A percentile compares a stretch with the other conserved stretches of the same genome.
Evolutionary conservation across 345 rosid species (phyloP).

Genomic region (Arabis hirsuta): DNA sequence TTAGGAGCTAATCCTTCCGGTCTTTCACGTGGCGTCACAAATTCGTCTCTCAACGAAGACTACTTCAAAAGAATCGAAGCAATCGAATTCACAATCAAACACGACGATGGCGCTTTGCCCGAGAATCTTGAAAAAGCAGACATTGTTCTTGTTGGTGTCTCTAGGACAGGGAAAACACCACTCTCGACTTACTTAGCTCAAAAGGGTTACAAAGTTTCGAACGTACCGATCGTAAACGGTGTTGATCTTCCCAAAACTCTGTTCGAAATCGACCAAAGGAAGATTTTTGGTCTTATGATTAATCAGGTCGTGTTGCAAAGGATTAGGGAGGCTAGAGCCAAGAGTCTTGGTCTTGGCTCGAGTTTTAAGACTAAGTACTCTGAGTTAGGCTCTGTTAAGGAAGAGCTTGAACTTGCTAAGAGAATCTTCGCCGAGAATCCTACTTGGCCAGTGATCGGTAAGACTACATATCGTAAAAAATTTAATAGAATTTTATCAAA

Average conservation of each 20-base stretch:
- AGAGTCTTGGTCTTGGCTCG: slow-evolving; percentile 61
- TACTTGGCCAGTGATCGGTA: slow-evolving; percentile 83
- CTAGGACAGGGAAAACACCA: slow-evolving; percentile 88
- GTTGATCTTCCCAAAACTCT: slow-evolving; percentile 66
- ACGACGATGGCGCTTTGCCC: slow-evolving; percentile 86
- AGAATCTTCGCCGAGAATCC: slow-evolving; percentile 75
- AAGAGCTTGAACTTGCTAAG: slow-evolving; percentile 70
- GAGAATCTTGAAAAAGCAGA: slow-evolving; percentile 71
- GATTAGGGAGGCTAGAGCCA: slow-evolving; percentile 77
- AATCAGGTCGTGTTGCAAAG: slow-evolving; percentile 73
- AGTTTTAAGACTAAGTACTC: slow-evolving; percentile 66
- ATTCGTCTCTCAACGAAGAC: slow-evolving; percentile 61
- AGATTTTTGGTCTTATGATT: slow-evolving; percentile 77
- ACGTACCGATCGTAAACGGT: slow-evolving; percentile 81
- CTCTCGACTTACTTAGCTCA: slow-evolving; percentile 81
- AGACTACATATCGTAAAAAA: slow-evolving; percentile 26
- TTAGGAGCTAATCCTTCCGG: slow-evolving; percentile 84
- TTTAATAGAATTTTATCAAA: background rate
- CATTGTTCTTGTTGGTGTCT: slow-evolving; percentile 78
- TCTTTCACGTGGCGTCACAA: slow-evolving; percentile 72
- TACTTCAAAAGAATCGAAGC: slow-evolving; percentile 77
- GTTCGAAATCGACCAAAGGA: slow-evolving; percentile 66
- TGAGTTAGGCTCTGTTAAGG: slow-evolving; percentile 71
- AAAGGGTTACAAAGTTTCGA: slow-evolving; percentile 86
- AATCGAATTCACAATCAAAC: slow-evolving; percentile 87